Conservation (phyloP, 768 basidiomycete species). For the Termitomyces sp. region DNA sequence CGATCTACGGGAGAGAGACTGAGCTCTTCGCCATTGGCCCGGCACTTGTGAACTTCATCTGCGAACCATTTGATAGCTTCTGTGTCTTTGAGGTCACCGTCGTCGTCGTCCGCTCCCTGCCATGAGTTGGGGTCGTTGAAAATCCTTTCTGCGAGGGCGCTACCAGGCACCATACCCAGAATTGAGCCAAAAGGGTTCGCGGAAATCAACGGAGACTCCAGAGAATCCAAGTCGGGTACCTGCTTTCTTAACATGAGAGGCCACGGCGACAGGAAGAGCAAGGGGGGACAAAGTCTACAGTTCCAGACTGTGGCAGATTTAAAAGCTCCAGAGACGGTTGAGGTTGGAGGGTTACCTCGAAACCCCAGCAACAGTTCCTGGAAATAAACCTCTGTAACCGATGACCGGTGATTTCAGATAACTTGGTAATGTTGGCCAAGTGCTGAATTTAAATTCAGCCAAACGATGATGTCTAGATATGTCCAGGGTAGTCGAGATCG, state of each 20-base stretch:
- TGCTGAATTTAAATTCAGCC: background rate
- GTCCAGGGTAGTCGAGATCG: slow-evolving; percentile 2
- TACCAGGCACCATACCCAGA: slow-evolving; percentile 32
- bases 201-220: slow-evolving; percentile 38
- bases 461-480: background rate
- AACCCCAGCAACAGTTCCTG: slow-evolving; percentile 1
- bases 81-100: slow-evolving; percentile 25
- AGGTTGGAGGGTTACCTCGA: slow-evolving; percentile 1
- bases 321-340: slow-evolving; percentile 4
- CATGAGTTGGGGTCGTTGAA: slow-evolving; percentile 45
- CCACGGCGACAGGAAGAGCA: slow-evolving; percentile 9
- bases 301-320: slow-evolving; percentile 26
- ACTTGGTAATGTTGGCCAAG: background rate
- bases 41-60: slow-evolving; percentile 32
- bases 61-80: slow-evolving; percentile 31
- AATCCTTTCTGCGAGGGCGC: slow-evolving; percentile 40
- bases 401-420: slow-evolving; percentile 5
- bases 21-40: slow-evolving; percentile 7
- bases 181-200: slow-evolving; percentile 28
- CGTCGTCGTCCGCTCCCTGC: slow-evolving; percentile 31
- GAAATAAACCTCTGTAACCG: background rate
- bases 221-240: slow-evolving; percentile 35
- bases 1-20: slow-evolving; percentile 13
- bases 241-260: slow-evolving; percentile 30
- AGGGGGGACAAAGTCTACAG: slow-evolving; percentile 22